A percentile compares a stretch with the other conserved stretches of the same genome.
Evolutionary conservation across 208 protist genomes (phyloP).

Genomic region (Acanthamoeba royreba): DNA sequence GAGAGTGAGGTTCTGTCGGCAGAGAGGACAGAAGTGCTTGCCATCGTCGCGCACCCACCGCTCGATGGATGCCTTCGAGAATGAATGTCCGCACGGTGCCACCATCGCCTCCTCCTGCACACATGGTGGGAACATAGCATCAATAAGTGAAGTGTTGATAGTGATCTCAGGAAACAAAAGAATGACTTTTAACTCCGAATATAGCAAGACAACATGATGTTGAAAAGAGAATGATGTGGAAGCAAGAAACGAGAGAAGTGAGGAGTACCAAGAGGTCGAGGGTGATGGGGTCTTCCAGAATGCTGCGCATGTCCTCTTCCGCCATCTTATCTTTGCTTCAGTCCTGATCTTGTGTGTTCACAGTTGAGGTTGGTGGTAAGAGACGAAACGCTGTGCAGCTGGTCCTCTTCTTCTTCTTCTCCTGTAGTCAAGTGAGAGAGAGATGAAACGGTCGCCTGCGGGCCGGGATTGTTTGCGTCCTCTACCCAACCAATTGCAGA

Average conservation of each 20-base stretch:
- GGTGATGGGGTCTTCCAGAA: conserved; percentile 32
- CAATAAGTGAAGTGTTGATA: neutral
- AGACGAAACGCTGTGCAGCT: too few relatives aligned
- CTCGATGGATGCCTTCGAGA: neutral
- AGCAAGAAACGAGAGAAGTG: neutral
- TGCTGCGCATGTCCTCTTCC: neutral
- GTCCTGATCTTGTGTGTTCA: too few relatives aligned
- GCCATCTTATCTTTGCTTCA: too few relatives aligned
- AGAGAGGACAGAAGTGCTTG: conserved; percentile 15
- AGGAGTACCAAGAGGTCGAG: neutral
- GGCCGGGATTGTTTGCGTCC: too few relatives aligned
- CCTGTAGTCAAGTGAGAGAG: too few relatives aligned
- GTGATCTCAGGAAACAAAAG: neutral
- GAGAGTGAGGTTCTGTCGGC: neutral
- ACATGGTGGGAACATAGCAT: neutral
- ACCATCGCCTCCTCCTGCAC: conserved; percentile 21
- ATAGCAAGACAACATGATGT: neutral
- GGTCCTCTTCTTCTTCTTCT: too few relatives aligned
- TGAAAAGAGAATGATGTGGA: neutral
- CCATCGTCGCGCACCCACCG: neutral
- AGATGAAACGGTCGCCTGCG: too few relatives aligned
- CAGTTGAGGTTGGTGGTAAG: too few relatives aligned
- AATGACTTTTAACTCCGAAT: neutral
- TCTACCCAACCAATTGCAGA: too few relatives aligned
- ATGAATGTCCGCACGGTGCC: neutral